Percentiles rank a stretch among this genome's conserved stretches.
phyloP scores from a whole-genome alignment of 768 basidiomycete species.

The Collybiopsis luxurians region DNA sequence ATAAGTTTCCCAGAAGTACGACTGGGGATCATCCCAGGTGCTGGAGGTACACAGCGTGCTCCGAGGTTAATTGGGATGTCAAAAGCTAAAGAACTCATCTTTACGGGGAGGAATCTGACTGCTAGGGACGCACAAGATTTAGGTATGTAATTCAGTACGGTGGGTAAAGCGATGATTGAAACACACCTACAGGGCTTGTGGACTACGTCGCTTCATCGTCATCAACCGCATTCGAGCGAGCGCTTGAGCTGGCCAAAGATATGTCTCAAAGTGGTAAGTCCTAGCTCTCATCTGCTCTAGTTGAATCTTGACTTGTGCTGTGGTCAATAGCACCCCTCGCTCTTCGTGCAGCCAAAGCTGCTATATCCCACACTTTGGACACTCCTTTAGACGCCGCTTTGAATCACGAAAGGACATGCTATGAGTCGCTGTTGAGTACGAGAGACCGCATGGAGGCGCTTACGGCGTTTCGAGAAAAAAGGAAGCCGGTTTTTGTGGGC shows the following conservation, averaged over 20 bases:
- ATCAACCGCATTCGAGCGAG: slow-evolving; percentile 5
- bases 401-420: slow-evolving; percentile 59
- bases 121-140: slow-evolving; percentile 43
- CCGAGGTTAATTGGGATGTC: slow-evolving; percentile 54
- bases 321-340: slow-evolving; percentile 59
- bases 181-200: slow-evolving; percentile 24
- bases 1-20: slow-evolving; percentile 60
- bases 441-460: slow-evolving; percentile 62
- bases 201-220: slow-evolving; percentile 46
- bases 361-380: slow-evolving; percentile 48
- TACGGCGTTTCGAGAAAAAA: slow-evolving; percentile 59
- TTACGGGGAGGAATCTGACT: slow-evolving; percentile 46
- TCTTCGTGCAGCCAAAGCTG: slow-evolving; percentile 56
- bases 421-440: slow-evolving; percentile 51
- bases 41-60: slow-evolving; percentile 60
- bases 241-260: slow-evolving; percentile 5
- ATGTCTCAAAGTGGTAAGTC: slow-evolving; percentile 4
- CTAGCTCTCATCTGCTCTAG: not conserved
- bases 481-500: slow-evolving; percentile 52
- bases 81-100: slow-evolving; percentile 59
- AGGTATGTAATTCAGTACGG: not conserved
- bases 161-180: slow-evolving; percentile 1
- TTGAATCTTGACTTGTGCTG: not conserved
- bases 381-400: slow-evolving; percentile 45
- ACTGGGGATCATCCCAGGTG: slow-evolving; percentile 62